Evolutionary conservation across 108 stramenopile genomes (phyloP).

Genomic region (Asterionellopsis glacialis): DNA sequence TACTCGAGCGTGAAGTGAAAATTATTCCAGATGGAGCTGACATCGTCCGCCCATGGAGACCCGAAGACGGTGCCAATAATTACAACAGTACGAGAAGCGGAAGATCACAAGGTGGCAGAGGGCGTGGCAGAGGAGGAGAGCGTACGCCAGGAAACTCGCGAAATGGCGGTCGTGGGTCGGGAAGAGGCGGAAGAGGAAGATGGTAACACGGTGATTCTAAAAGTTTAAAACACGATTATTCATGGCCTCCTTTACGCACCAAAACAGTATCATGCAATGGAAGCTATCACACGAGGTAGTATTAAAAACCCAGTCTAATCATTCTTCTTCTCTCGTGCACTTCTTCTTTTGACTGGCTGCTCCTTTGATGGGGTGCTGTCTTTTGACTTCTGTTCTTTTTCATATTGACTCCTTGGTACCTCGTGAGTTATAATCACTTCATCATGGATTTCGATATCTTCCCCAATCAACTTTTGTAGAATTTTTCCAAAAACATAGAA

Average conservation of each 20-base stretch:
- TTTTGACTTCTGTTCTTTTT: conserved; percentile 27
- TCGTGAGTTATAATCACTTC: conserved; percentile 33
- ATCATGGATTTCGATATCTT: conserved; percentile 21
- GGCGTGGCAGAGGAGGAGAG: background rate
- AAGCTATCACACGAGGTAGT: background rate
- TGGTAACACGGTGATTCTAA: conserved; percentile 8
- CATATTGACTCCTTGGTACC: conserved; percentile 4
- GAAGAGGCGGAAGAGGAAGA: conserved; percentile 15
- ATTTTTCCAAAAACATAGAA: conserved; percentile 1
- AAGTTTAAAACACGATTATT: conserved; percentile 7
- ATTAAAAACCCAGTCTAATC: background rate
- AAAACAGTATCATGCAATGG: background rate
- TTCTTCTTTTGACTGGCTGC: conserved; percentile 10
- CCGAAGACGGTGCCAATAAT: conserved; percentile 5
- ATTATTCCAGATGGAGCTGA: conserved; percentile 25
- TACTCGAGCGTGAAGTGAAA: conserved; percentile 32
- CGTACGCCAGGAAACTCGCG: background rate
- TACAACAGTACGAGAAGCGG: background rate
- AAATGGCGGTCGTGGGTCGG: background rate
- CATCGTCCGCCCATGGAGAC: conserved; percentile 36
- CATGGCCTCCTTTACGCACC: conserved; percentile 5
- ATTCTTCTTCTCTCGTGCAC: conserved; percentile 5
- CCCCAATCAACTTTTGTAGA: conserved; percentile 18
- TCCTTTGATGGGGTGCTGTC: conserved; percentile 11
- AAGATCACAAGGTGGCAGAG: background rate